phyloP scores from a whole-genome alignment of 2,329 filamentous ascomycete genomes.

The Cladosporium sp. region DNA sequence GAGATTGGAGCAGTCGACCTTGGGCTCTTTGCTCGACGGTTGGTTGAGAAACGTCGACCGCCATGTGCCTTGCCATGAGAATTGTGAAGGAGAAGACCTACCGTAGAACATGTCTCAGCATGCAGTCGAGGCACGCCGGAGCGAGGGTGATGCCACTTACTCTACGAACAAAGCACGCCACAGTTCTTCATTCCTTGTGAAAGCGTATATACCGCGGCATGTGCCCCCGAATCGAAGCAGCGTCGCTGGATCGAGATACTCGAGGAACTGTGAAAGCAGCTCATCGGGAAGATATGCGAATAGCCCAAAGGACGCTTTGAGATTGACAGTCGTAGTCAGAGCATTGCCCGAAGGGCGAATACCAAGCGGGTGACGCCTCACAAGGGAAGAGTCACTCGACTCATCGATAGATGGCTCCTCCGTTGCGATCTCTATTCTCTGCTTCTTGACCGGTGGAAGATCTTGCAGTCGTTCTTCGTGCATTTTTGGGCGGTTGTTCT shows the following conservation, averaged over 20 bases:
- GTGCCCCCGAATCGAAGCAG: slow-evolving; percentile 67
- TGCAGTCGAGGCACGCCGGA: slow-evolving; percentile 17
- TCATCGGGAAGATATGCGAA: slow-evolving; percentile 75
- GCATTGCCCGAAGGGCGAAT: slow-evolving; percentile 86
- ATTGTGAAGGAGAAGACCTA: slow-evolving; percentile 42
- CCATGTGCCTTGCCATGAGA: slow-evolving; percentile 79
- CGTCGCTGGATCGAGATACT: slow-evolving; percentile 61
- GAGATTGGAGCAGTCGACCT: slow-evolving; percentile 68
- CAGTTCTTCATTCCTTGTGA: slow-evolving; percentile 75
- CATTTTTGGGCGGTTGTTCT: not conserved
- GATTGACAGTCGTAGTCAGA: slow-evolving; percentile 60
- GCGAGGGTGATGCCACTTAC: slow-evolving; percentile 54
- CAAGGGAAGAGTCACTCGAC: slow-evolving; percentile 37
- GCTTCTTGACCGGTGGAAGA: slow-evolving; percentile 19
- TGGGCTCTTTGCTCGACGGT: slow-evolving; percentile 47
- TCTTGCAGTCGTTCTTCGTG: slow-evolving; percentile 10
- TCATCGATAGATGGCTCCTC: slow-evolving; percentile 10
- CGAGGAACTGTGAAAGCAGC: slow-evolving; percentile 67
- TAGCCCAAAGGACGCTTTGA: slow-evolving; percentile 60
- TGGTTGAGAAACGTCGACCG: slow-evolving; percentile 68
- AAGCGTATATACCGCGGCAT: slow-evolving; percentile 83
- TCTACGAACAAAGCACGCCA: slow-evolving; percentile 82
- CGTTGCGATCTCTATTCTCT: slow-evolving; percentile 18
- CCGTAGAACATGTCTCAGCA: slow-evolving; percentile 23
- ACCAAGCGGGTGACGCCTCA: slow-evolving; percentile 74